A percentile compares a stretch with the other conserved stretches of the same genome.
Conservation (phyloP, 306 rosid genomes). For the Lathyrus oleraceus region DNA sequence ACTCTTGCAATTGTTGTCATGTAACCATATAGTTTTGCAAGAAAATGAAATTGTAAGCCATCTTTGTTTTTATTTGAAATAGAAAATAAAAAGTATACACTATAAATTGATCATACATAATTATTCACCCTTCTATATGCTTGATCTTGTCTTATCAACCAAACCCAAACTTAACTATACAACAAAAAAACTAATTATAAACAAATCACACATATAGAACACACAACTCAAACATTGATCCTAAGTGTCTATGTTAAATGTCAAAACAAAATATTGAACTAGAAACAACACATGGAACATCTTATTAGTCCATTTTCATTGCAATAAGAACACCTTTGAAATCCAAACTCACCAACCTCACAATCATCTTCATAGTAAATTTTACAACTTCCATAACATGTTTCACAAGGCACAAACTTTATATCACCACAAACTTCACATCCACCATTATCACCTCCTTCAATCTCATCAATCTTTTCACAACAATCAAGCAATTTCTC, state of each 20-base stretch:
- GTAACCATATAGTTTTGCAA: conserved; percentile 15
- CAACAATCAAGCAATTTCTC: conserved; percentile 68
- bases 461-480: conserved; percentile 44
- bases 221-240: conserved; percentile 39
- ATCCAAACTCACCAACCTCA: conserved; percentile 55
- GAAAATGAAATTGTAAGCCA: conserved; percentile 29
- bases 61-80: conserved; percentile 27
- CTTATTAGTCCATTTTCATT: conserved; percentile 89
- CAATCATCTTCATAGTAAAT: conserved; percentile 61
- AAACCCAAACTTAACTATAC: conserved; percentile 57
- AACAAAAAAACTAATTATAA: conserved; percentile 40
- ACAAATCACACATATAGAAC: conserved; percentile 26
- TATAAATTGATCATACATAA: conserved; percentile 30
- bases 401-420: conserved; percentile 89
- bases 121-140: conserved; percentile 35
- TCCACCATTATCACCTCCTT: conserved; percentile 15
- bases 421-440: conserved; percentile 91
- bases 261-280: conserved; percentile 21
- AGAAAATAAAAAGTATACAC: conserved; percentile 36
- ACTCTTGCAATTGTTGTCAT: conserved; percentile 14
- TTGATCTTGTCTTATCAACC: conserved; percentile 26
- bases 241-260: conserved; percentile 44
- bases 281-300: conserved; percentile 72
- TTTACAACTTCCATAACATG: conserved; percentile 94
- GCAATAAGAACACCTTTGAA: conserved; percentile 81